These are phyloP conservation scores for Leccinum angustisporum DNA, from an alignment of 1,284 basidiomycete genomes.

Conservation along the genomic window DNA sequence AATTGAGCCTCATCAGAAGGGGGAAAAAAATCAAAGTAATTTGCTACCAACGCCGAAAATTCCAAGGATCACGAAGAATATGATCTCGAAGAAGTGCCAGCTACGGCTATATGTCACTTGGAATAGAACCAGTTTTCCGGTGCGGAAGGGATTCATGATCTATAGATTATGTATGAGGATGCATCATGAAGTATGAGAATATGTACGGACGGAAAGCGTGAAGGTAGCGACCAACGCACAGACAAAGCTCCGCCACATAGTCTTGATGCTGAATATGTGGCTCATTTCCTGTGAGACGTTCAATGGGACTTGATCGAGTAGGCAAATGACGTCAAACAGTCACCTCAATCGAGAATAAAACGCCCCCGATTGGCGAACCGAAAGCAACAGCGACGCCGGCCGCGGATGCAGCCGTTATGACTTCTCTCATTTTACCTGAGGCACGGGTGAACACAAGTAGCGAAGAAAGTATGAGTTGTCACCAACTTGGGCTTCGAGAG, in stretches of 20 bases:
- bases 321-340: constrained; percentile 3
- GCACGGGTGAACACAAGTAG: constrained; percentile 10
- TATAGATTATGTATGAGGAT: constrained; percentile 35
- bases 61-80: constrained; percentile 94
- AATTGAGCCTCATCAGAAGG: constrained; percentile 7
- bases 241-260: constrained; percentile 98
- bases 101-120: constrained; percentile 97
- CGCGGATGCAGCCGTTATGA: constrained; percentile 93
- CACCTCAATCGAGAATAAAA: constrained; percentile 88
- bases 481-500: constrained; percentile 82
- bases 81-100: constrained; percentile 99
- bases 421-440: constrained; percentile 91
- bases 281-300: constrained; percentile 84
- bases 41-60: constrained; percentile 80
- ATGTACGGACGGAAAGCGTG: constrained; percentile 78
- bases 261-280: constrained; percentile 92
- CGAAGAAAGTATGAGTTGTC: background rate
- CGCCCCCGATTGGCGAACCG: constrained; percentile 96
- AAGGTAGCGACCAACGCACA: constrained; percentile 97
- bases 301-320: constrained; percentile 4
- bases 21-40: background rate
- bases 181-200: constrained; percentile 13
- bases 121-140: constrained; percentile 97
- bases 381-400: constrained; percentile 98
- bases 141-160: constrained; percentile 98